phyloP scores from a whole-genome alignment of 345 rosid species.

The Citrus reticulata region DNA sequence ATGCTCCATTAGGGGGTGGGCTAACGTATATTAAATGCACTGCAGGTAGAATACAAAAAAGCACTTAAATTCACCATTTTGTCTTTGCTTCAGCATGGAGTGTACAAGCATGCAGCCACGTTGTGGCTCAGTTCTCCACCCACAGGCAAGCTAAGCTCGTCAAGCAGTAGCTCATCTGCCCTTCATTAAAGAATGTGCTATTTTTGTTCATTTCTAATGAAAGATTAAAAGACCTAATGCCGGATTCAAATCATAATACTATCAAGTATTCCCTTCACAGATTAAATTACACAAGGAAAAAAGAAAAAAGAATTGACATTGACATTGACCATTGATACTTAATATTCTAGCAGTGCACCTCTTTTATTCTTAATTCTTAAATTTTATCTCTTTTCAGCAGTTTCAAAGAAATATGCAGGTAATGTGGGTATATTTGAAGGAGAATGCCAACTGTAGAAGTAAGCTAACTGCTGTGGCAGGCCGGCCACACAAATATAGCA shows the following conservation, averaged over 20 bases:
- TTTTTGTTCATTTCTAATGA: not conserved
- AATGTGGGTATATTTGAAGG: slow-evolving; percentile 36
- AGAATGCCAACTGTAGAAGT: slow-evolving; percentile 29
- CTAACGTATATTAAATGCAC: slow-evolving; percentile 18
- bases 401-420: slow-evolving; percentile 19
- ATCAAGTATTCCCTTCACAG: not conserved
- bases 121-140: slow-evolving; percentile 20
- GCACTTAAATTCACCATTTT: slow-evolving; percentile 18
- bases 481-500: slow-evolving; percentile 4
- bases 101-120: slow-evolving; percentile 20
- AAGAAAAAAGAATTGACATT: not conserved
- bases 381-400: not conserved
- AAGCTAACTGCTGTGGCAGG: slow-evolving; percentile 17
- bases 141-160: not conserved
- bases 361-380: not conserved
- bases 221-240: not conserved
- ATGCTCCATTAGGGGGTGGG: not conserved
- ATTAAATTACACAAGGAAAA: not conserved
- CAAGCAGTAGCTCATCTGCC: not conserved
- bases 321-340: not conserved
- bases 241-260: not conserved
- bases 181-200: not conserved
- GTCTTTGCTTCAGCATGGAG: slow-evolving; percentile 16
- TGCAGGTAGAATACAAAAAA: slow-evolving; percentile 27
- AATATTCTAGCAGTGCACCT: not conserved